A percentile compares a stretch with the other conserved stretches of the same genome.
Conservation (phyloP, 495 filamentous ascomycete species). For the Neurospora discreta region DNA sequence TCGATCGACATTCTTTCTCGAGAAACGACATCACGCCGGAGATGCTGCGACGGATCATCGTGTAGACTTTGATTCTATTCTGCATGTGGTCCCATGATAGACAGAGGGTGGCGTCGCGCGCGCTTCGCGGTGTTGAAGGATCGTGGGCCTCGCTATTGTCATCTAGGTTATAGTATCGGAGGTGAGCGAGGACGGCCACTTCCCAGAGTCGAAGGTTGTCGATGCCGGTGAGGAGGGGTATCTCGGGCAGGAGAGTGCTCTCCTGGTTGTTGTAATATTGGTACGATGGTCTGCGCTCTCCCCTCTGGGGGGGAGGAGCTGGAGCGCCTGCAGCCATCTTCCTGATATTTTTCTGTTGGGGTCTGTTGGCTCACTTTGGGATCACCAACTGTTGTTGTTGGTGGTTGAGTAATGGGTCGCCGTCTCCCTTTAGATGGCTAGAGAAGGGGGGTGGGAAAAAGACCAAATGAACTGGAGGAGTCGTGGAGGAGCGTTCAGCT, state of each 20-base stretch:
- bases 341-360: not conserved
- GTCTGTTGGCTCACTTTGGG: not conserved
- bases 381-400: not conserved
- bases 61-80: not conserved
- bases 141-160: not conserved
- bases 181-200: not conserved
- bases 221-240: not conserved
- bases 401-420: not conserved
- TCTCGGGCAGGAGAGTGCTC: not conserved
- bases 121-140: not conserved
- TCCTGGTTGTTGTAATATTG: not conserved
- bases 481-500: too few relatives aligned
- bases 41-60: not conserved
- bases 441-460: not conserved
- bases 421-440: not conserved
- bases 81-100: not conserved
- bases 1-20: not conserved
- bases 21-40: not conserved
- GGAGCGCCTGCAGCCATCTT: not conserved
- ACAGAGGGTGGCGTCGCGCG: not conserved
- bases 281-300: not conserved
- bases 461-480: too few relatives aligned
- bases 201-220: not conserved
- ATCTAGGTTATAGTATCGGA: not conserved
- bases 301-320: not conserved